A percentile compares a stretch with the other conserved stretches of the same genome.
These are phyloP conservation scores for Phytophthora syringae DNA, from an alignment of 352 stramenopile species.

Conservation along the genomic window DNA sequence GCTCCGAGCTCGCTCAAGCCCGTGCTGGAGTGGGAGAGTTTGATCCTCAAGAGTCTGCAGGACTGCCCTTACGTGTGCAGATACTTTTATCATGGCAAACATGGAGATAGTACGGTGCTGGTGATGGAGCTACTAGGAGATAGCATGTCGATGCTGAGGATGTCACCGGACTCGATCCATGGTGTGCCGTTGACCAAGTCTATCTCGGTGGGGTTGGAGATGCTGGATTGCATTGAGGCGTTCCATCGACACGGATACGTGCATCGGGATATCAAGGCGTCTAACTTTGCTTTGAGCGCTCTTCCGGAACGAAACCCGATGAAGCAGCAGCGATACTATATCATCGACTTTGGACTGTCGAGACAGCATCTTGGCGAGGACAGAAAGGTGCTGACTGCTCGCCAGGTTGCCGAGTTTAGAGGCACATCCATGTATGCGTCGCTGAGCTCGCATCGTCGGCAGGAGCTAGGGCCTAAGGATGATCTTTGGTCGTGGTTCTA, in stretches of 20 bases:
- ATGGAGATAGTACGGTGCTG: conserved; percentile 86
- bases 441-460: conserved; percentile 78
- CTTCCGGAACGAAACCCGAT: conserved; percentile 42
- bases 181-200: conserved; percentile 75
- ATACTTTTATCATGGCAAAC: conserved; percentile 88
- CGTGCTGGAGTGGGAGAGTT: conserved; percentile 89
- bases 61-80: conserved; percentile 84
- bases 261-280: conserved; percentile 91
- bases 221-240: conserved; percentile 89
- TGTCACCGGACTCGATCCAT: conserved; percentile 80
- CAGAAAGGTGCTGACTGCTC: conserved; percentile 62
- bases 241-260: conserved; percentile 89
- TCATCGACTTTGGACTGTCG: conserved; percentile 90
- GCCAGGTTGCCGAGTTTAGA: conserved; percentile 79
- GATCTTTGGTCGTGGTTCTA: conserved; percentile 93
- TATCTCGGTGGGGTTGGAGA: conserved; percentile 81
- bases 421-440: conserved; percentile 91
- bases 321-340: conserved; percentile 68
- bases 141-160: conserved; percentile 90
- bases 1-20: conserved; percentile 86
- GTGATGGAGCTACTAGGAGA: conserved; percentile 90
- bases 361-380: conserved; percentile 76
- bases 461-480: conserved; percentile 85
- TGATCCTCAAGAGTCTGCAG: conserved; percentile 87
- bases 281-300: conserved; percentile 84